Conservation (phyloP, 495 filamentous ascomycete species). For the Penicillium paradoxum region DNA sequence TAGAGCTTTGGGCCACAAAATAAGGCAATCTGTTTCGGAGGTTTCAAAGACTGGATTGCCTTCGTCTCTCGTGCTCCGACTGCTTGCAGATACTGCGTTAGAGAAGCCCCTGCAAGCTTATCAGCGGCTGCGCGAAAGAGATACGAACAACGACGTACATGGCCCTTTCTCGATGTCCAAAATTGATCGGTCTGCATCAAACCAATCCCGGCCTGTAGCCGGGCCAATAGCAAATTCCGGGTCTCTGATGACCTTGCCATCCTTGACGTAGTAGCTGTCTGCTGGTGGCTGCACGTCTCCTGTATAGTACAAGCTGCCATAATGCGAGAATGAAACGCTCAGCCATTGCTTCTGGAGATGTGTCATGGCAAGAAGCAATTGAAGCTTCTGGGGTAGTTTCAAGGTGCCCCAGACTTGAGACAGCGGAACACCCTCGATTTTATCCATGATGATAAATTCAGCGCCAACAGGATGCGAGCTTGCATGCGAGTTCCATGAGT, state of each 20-base stretch:
- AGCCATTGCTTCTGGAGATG: background rate
- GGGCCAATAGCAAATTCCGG: conserved; percentile 30
- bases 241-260: conserved; percentile 17
- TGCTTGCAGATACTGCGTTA: background rate
- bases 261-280: background rate
- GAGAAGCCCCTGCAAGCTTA: background rate
- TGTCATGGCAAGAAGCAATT: background rate
- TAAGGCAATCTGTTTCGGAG: conserved; percentile 23
- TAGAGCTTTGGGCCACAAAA: conserved; percentile 34
- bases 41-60: conserved; percentile 21
- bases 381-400: background rate
- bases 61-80: conserved; percentile 2
- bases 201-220: conserved; percentile 28
- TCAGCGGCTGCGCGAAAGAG: background rate
- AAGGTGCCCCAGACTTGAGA: background rate
- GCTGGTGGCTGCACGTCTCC: background rate
- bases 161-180: conserved; percentile 26
- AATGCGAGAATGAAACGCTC: background rate
- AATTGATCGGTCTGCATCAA: conserved; percentile 26
- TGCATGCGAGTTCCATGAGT: background rate
- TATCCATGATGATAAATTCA: background rate
- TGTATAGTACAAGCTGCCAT: background rate
- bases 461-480: background rate
- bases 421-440: background rate
- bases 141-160: background rate